Evolutionary conservation across 2,329 filamentous ascomycete genomes (phyloP), one percentile per base, ranked within the genome.

Genomic region (Metarhizium guizhouense): DNA sequence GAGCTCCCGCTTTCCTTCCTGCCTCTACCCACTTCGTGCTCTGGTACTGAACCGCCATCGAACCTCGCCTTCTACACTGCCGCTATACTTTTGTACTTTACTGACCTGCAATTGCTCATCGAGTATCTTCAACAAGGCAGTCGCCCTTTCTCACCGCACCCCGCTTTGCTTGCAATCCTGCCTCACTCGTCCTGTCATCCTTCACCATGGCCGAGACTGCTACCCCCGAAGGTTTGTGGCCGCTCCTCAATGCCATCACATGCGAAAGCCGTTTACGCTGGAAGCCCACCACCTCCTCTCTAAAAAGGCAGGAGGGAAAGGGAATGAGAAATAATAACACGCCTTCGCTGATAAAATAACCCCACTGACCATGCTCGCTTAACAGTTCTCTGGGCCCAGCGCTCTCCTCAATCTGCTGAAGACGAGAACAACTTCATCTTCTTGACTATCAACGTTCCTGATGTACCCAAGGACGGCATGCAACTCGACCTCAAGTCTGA

Each of bases 321-420:
- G 5, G 8, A 40, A 16, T 7, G 14, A 16, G 13, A 40, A 40
- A 40, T 5, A 40, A 13, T 5, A 40, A 14, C 38, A 13, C 32
- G 10, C 32, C 6, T 34, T 34, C 32, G 32, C 32, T 34, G 32
- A 11, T 34, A 7, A 11, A 1, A 11, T 34, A 6, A 2, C 45
- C 18, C n/a, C 29, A 20, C 57, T 56, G 51, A 57, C 54, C 32
- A n/a, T 51, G 8, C 34, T 50, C 29, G 51, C 42, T 54, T n/a
- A 18, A 57, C 67, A 97, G 94, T 99, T 66, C 88, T 91, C 74
- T 99, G 94, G 94, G 93, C 94, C 63, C 94, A 99, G 80, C 92
- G 94, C 80, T 97, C 93, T 50, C 25, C 45, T 48, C 20, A 47
- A 25, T 94, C 86, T 68, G 78, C 74, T 63, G 92, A 96, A 55